A percentile compares a stretch with the other conserved stretches of the same genome.
These are phyloP conservation scores for Diaporthe caulivora DNA, from an alignment of 2,329 filamentous ascomycete species.

Conservation along the genomic window DNA sequence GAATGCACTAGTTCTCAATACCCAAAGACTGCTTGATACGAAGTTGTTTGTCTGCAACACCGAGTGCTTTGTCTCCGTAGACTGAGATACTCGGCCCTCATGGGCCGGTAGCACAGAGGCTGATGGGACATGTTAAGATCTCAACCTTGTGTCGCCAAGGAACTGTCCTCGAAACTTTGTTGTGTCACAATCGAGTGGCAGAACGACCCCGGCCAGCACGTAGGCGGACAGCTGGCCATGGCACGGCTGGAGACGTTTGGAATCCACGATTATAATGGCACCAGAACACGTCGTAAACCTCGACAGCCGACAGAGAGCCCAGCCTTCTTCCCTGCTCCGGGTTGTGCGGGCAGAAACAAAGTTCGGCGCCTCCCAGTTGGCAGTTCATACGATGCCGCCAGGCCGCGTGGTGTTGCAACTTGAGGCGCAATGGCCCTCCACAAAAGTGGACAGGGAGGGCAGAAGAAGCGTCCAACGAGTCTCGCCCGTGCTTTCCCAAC, in stretches of 20 bases:
- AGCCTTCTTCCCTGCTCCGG: not conserved
- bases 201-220: not conserved
- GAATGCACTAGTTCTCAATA: not conserved
- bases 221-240: not conserved
- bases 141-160: slow-evolving; percentile 22
- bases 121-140: slow-evolving; percentile 22
- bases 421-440: not conserved
- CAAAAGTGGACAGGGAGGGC: not conserved
- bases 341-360: not conserved
- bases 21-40: slow-evolving; percentile 7
- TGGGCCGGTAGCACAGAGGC: not conserved
- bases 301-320: not conserved
- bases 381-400: slow-evolving; percentile 14
- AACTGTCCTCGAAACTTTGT: slow-evolving; percentile 11
- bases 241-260: not conserved
- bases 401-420: slow-evolving; percentile 17
- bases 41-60: slow-evolving; percentile 19
- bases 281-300: not conserved
- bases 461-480: slow-evolving; percentile 3
- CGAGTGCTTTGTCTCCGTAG: slow-evolving; percentile 6
- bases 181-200: not conserved
- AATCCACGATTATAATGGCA: too few relatives aligned
- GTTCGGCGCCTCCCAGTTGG: slow-evolving; percentile 12
- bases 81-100: not conserved
- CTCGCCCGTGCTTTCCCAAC: not conserved